Conservation (phyloP, 2,329 filamentous ascomycete genomes). For the Juglanconis oblonga region DNA sequence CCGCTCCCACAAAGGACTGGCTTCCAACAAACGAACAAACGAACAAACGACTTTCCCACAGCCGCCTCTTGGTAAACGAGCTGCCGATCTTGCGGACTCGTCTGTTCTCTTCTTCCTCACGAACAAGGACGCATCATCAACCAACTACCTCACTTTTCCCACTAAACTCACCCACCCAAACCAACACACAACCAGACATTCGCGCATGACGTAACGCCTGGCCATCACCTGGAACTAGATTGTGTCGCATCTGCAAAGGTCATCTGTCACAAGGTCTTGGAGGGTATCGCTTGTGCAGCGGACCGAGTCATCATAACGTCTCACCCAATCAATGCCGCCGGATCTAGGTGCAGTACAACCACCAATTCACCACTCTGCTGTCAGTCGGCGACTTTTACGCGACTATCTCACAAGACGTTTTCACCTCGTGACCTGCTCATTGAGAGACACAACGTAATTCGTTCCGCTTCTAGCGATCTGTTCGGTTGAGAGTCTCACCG, state of each 20-base stretch:
- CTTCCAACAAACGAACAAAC: conserved; percentile 2
- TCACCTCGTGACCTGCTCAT: conserved; percentile 8
- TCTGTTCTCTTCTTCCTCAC: not conserved
- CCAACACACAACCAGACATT: too few relatives aligned
- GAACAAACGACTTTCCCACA: not conserved
- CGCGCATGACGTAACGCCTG: too few relatives aligned
- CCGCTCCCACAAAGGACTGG: conserved; percentile 13
- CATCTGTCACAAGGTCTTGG: conserved; percentile 15
- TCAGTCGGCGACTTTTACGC: not conserved
- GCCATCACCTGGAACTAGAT: not conserved
- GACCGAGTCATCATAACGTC: conserved; percentile 9
- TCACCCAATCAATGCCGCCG: conserved; percentile 7
- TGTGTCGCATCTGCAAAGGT: conserved; percentile 14
- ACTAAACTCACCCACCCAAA: not conserved
- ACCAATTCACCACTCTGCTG: conserved; percentile 5
- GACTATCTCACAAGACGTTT: not conserved
- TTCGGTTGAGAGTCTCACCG: not conserved
- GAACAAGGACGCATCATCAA: not conserved
- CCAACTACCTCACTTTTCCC: not conserved
- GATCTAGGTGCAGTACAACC: conserved; percentile 6
- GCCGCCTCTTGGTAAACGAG: not conserved
- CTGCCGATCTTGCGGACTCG: not conserved
- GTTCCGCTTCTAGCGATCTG: not conserved
- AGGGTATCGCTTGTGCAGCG: conserved; percentile 9
- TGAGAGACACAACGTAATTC: conserved; percentile 13